Conservation (phyloP, 805 yeast species). For the Starmerella potacharoeniae region DNA sequence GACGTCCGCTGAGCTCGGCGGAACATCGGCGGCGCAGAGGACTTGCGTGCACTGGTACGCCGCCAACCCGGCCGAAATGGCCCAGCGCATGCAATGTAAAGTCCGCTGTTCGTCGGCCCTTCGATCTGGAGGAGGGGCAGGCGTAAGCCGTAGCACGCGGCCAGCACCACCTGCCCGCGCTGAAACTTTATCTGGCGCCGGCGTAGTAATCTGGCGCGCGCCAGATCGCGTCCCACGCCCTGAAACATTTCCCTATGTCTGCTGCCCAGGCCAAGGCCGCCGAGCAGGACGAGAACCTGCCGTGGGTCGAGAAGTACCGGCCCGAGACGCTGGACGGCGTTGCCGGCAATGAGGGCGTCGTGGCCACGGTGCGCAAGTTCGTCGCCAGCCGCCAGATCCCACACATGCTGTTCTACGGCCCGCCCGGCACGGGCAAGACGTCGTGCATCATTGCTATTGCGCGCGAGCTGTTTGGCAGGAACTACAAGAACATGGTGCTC, state of each 20-base stretch:
- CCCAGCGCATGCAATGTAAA: background rate
- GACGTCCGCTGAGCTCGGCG: background rate
- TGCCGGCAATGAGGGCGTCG: conserved; percentile 80
- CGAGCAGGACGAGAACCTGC: conserved; percentile 16
- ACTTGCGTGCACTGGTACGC: background rate
- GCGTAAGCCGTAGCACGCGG: too few relatives aligned
- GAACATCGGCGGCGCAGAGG: background rate
- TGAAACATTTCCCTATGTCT: background rate
- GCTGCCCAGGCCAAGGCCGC: background rate
- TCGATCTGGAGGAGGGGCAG: background rate
- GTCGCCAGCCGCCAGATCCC: conserved; percentile 77
- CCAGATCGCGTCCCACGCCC: background rate
- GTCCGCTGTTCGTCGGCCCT: background rate
- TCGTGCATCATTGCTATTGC: conserved; percentile 85
- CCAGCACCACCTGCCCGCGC: too few relatives aligned
- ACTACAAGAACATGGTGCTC: conserved; percentile 77
- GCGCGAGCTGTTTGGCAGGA: conserved; percentile 71
- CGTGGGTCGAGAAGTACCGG: conserved; percentile 86
- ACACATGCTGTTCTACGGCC: conserved; percentile 86
- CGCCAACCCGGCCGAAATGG: background rate
- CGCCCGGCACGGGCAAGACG: conserved; percentile 91
- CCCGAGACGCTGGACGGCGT: conserved; percentile 77
- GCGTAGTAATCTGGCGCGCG: too few relatives aligned
- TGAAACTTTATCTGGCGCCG: too few relatives aligned
- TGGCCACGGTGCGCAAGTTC: conserved; percentile 73